A percentile compares a stretch with the other conserved stretches of the same genome.
Conservation (phyloP, 1,139 yeast species). For the Sugiyamaella pinicola region DNA sequence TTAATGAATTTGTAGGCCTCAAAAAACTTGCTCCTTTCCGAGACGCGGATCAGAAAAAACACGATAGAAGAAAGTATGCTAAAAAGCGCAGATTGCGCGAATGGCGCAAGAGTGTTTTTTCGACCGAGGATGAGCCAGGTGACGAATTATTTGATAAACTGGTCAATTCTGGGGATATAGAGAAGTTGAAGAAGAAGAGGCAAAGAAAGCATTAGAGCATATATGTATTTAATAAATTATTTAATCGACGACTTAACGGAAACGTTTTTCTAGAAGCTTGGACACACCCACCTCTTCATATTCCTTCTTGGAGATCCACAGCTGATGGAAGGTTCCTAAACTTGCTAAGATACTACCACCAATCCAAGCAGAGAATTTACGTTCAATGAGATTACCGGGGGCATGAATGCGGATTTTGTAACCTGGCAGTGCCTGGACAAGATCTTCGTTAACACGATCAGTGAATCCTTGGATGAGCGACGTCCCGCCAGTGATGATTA, state of each 20-base stretch:
- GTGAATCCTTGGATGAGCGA: conserved; percentile 86
- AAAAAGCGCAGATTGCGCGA: conserved; percentile 81
- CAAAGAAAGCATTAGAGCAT: conserved; percentile 3
- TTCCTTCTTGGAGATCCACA: conserved; percentile 93
- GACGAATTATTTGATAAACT: conserved; percentile 35
- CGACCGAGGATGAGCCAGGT: conserved; percentile 60
- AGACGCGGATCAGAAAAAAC: conserved; percentile 67
- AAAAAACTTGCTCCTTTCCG: conserved; percentile 95
- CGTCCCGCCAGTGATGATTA: conserved; percentile 88
- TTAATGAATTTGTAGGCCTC: conserved; percentile 81
- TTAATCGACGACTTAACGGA: conserved; percentile 27
- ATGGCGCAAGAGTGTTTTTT: conserved; percentile 87
- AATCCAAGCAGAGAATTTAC: conserved; percentile 88
- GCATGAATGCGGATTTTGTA: conserved; percentile 86
- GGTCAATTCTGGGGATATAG: conserved; percentile 15
- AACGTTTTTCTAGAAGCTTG: conserved; percentile 50
- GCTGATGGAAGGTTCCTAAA: conserved; percentile 93
- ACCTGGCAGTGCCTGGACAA: conserved; percentile 80
- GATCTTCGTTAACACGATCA: conserved; percentile 75
- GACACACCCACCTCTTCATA: conserved; percentile 91
- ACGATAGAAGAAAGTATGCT: conserved; percentile 81
- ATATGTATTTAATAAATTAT: conserved; percentile 16
- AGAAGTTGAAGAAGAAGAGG: conserved; percentile 21
- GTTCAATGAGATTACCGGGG: conserved; percentile 79
- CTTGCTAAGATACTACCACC: conserved; percentile 94